These are phyloP conservation scores for Paramecium biaurelia DNA, from an alignment of 73 alveolate genomes.

Conservation along the genomic window DNA sequence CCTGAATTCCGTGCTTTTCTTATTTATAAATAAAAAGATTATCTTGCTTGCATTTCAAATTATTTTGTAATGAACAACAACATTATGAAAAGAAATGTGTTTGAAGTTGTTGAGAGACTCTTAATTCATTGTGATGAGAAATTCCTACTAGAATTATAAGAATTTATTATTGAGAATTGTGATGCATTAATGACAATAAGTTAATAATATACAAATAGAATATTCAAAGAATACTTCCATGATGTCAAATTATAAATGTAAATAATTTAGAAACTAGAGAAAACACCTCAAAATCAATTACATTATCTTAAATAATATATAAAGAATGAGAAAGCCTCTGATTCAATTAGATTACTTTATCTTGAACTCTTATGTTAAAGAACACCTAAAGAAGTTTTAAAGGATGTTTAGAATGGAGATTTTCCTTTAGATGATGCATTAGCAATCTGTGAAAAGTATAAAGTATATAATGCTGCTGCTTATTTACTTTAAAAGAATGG, in stretches of 20 bases:
- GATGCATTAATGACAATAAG: not conserved
- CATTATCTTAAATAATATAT: not conserved
- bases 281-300: not conserved
- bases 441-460: not conserved
- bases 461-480: slow-evolving; percentile 26
- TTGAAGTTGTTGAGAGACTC: not conserved
- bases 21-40: not conserved
- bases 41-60: not conserved
- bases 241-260: not conserved
- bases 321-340: not conserved
- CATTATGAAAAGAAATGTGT: not conserved
- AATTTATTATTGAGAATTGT: not conserved
- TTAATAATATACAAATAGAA: not conserved
- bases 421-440: slow-evolving; percentile 43
- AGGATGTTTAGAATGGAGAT: not conserved
- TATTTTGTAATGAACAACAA: not conserved
- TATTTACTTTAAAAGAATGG: slow-evolving; percentile 20
- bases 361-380: slow-evolving; percentile 1
- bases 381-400: not conserved
- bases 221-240: slow-evolving; percentile 1
- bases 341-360: not conserved
- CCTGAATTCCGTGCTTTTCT: slow-evolving; percentile 29
- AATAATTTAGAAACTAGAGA: not conserved
- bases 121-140: not conserved
- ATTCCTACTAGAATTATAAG: not conserved